phyloP scores from a whole-genome alignment of 2,329 filamentous ascomycete species.

The Apiospora arundinis region DNA sequence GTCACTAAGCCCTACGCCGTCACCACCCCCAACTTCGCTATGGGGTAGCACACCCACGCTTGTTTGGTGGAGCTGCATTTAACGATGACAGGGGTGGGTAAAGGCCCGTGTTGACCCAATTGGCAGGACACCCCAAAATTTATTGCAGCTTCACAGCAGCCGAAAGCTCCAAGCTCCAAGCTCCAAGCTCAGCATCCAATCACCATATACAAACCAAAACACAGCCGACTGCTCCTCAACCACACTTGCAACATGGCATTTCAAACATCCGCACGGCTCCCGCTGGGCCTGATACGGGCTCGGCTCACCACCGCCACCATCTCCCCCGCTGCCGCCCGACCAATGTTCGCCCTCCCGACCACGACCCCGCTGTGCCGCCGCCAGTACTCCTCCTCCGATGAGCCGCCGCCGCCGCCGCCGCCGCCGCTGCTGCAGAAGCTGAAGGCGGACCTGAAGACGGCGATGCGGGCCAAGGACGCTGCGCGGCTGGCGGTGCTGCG shows the following conservation, averaged over 20 bases:
- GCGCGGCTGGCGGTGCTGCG: constrained; percentile 73
- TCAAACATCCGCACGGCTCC: constrained; percentile 33
- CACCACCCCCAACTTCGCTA: neutral
- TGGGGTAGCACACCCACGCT: neutral
- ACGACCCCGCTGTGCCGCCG: constrained; percentile 26
- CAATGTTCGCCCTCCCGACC: constrained; percentile 22
- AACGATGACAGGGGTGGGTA: neutral
- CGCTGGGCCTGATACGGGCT: constrained; percentile 33
- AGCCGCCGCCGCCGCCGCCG: constrained; percentile 45
- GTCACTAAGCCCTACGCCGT: constrained; percentile 5
- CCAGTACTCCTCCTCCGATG: constrained; percentile 31
- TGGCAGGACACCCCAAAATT: neutral
- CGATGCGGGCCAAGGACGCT: constrained; percentile 70
- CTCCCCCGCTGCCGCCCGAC: constrained; percentile 16
- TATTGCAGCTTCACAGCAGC: neutral
- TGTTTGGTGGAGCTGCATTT: neutral
- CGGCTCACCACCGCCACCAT: constrained; percentile 24
- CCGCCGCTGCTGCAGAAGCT: constrained; percentile 57
- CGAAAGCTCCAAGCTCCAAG: neutral
- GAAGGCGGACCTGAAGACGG: constrained; percentile 67
- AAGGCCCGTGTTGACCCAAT: constrained; percentile 6
- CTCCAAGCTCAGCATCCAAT: neutral
- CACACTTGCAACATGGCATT: constrained; percentile 30
- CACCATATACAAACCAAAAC: neutral
- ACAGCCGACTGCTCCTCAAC: neutral